phyloP scores from a whole-genome alignment of 139 green algal genomes.

The Haematococcus sp. region DNA sequence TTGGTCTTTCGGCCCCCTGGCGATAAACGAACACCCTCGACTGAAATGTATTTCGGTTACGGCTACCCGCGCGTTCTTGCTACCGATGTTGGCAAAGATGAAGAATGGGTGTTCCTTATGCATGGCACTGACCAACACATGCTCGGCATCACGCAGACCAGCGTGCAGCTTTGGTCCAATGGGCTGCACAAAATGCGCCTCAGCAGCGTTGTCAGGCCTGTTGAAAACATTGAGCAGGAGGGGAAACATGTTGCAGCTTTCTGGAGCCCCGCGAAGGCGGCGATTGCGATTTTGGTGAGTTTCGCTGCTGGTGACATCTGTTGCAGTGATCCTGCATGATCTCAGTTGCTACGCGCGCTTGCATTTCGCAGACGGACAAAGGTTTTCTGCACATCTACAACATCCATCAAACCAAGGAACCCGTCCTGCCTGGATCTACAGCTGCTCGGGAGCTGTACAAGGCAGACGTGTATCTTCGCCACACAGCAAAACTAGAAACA shows the following conservation, averaged over 20 bases:
- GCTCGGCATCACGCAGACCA: conserved; percentile 39
- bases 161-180: conserved; percentile 66
- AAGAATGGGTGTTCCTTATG: conserved; percentile 30
- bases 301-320: background rate
- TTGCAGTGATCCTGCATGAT: background rate
- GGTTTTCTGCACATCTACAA: conserved; percentile 66
- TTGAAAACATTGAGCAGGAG: conserved; percentile 47
- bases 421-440: conserved; percentile 20
- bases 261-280: conserved; percentile 52
- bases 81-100: conserved; percentile 13
- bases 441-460: conserved; percentile 25
- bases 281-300: conserved; percentile 67
- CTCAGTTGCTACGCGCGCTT: background rate
- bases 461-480: conserved; percentile 61
- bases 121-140: conserved; percentile 42
- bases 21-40: no score
- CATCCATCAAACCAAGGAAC: conserved; percentile 55
- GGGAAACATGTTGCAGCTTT: conserved; percentile 54
- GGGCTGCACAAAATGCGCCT: conserved; percentile 56
- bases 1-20: no score
- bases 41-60: conserved; percentile 48
- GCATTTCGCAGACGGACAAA: conserved; percentile 51
- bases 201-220: conserved; percentile 32
- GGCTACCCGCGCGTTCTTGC: conserved; percentile 38
- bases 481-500: conserved; percentile 37